phyloP scores from a whole-genome alignment of 352 stramenopile species.

The Pythium volutum region DNA sequence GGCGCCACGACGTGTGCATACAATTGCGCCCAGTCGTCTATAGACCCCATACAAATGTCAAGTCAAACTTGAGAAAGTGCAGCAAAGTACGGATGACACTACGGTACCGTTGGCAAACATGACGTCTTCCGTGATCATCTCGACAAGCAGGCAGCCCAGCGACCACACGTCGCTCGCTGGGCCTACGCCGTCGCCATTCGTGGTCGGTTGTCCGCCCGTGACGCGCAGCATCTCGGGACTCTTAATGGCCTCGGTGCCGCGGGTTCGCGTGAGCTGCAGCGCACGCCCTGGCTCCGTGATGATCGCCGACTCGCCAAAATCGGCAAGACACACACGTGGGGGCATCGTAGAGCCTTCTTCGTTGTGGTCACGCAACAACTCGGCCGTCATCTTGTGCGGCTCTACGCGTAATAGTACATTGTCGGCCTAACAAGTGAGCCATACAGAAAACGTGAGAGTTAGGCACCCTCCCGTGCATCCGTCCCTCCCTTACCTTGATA shows the following conservation, averaged over 20 bases:
- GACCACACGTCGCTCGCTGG: slow-evolving; percentile 67
- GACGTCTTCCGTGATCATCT: slow-evolving; percentile 62
- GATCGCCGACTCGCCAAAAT: slow-evolving; percentile 69
- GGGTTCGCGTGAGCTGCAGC: slow-evolving; percentile 36
- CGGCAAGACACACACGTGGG: slow-evolving; percentile 50
- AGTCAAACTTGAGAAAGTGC: slow-evolving; percentile 1
- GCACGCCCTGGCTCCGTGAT: neutral
- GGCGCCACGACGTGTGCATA: slow-evolving; percentile 55
- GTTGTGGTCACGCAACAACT: slow-evolving; percentile 24
- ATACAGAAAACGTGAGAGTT: too few relatives aligned
- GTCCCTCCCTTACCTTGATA: slow-evolving; percentile 59
- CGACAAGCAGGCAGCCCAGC: slow-evolving; percentile 63
- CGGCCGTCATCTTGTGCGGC: slow-evolving; percentile 30
- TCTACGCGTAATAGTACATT: slow-evolving; percentile 57
- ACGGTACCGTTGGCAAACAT: slow-evolving; percentile 57
- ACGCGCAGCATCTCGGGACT: slow-evolving; percentile 68
- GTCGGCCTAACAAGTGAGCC: slow-evolving; percentile 31
- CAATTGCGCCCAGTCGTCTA: slow-evolving; percentile 62
- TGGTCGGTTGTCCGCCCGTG: slow-evolving; percentile 22
- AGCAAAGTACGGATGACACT: neutral
- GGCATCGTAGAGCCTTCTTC: slow-evolving; percentile 20
- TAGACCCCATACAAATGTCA: slow-evolving; percentile 4
- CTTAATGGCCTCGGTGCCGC: slow-evolving; percentile 76
- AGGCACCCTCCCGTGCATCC: too few relatives aligned
- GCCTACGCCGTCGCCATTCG: slow-evolving; percentile 28